phyloP scores from a whole-genome alignment of 306 rosid genomes.

The Canavalia ensiformis region DNA sequence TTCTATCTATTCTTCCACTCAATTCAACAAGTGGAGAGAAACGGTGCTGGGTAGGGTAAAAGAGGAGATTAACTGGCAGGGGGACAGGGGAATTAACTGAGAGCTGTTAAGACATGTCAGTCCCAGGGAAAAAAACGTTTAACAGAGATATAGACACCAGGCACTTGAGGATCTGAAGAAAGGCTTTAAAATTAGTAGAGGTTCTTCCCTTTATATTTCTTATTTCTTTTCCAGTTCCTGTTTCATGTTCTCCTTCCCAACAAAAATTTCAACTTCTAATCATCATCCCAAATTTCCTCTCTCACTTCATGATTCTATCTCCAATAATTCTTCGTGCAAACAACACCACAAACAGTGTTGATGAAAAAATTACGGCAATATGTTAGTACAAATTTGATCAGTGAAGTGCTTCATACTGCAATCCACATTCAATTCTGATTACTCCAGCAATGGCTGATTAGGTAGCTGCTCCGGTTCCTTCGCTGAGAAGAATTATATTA shows the following conservation, averaged over 20 bases:
- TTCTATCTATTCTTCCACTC: too few species aligned
- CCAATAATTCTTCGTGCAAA: not conserved
- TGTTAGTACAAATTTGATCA: slow-evolving; percentile 23
- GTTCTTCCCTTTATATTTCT: slow-evolving; percentile 31
- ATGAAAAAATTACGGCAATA: slow-evolving; percentile 17
- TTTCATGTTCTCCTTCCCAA: slow-evolving; percentile 11
- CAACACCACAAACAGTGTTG: not conserved
- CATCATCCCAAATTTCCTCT: slow-evolving; percentile 24
- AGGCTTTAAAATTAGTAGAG: slow-evolving; percentile 7
- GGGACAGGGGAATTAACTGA: not conserved
- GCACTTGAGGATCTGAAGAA: slow-evolving; percentile 10
- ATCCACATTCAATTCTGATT: slow-evolving; percentile 82
- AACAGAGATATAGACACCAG: not conserved
- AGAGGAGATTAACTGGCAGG: too few species aligned
- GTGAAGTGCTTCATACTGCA: slow-evolving; percentile 46
- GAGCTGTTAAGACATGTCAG: slow-evolving; percentile 6
- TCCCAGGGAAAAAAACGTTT: not conserved
- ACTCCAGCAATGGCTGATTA: slow-evolving; percentile 58
- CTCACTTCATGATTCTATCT: not conserved
- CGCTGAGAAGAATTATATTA: slow-evolving; percentile 30
- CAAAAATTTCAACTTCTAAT: not conserved
- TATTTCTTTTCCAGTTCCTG: slow-evolving; percentile 24
- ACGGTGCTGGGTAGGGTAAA: too few species aligned
- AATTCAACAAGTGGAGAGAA: too few species aligned
- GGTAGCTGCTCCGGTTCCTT: slow-evolving; percentile 23